Base-by-base conservation (phyloP, 2,329 filamentous ascomycete species). In the Alternaria dauci region DNA sequence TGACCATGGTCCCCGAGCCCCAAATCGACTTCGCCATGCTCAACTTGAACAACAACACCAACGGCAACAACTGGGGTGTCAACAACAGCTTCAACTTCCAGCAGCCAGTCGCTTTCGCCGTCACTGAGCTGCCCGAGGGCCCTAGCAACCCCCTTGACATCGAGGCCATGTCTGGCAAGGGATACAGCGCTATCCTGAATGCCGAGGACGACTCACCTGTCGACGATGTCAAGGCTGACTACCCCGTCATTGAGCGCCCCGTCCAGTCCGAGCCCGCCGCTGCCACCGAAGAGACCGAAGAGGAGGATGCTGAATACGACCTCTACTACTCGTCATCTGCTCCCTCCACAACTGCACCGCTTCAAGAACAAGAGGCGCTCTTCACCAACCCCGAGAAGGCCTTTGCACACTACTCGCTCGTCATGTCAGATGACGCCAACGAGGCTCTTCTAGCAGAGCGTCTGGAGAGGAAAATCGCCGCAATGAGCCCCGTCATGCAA, bases 1-100 rank as follows among this genome's bases (percentile, higher is more conserved):
- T 96, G 86, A 88, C 91, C 59, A 91, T 94, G 86, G 88, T 96
- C 47, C 92, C 93, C 1, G 93, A 96, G 79, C 88, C 91, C 69
- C 84, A 82, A 53, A 84, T 93, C 78, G 91, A 96, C 72, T 89
- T 93, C 70, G 87, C 89, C 55, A 87, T 90, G 80, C 85, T 95
- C 70, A 86, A 87, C 71, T 78, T 93, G 46, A 78, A 76, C 58
- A 78, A 42, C 23, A 23, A 23, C 11, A 78, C 76, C 71, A 75
- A 72, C 66, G 72, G 71, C 62, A 76, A 71, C 71, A 81, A 75
- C 73, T 81, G 82, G 59, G 72, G 74, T 44, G 88, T 85, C 77
- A 84, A 82, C 76, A 89, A 87, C 77, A 68, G 66, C 38, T 81
- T 81, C 73, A 76, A 71, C 69, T 79, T 71, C 69, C 74, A 79